Evolutionary conservation across 768 basidiomycete genomes (phyloP).

Genomic region (Mycena sanguinolenta): DNA sequence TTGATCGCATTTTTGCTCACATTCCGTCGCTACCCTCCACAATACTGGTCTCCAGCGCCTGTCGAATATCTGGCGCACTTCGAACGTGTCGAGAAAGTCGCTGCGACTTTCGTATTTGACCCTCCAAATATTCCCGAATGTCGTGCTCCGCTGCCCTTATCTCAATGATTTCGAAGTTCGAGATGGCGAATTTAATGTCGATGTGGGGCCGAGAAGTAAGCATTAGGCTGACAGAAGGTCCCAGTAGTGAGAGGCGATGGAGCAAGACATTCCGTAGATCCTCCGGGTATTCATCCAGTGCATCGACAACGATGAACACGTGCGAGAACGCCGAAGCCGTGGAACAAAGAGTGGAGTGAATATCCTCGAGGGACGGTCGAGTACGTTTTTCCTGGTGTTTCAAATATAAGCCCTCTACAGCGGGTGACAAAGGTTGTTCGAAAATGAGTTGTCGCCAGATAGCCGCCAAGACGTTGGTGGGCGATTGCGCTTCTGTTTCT

Average conservation of each 20-base stretch:
- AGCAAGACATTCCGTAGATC: neutral
- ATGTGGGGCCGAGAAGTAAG: constrained; percentile 16
- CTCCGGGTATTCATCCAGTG: constrained; percentile 19
- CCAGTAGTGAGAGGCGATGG: neutral
- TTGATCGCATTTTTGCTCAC: neutral
- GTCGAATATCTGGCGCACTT: neutral
- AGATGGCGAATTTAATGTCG: neutral
- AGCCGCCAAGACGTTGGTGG: neutral
- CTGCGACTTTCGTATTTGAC: neutral
- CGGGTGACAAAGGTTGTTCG: neutral
- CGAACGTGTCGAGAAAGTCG: neutral
- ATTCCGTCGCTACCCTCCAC: neutral
- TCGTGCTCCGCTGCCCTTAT: constrained; percentile 3
- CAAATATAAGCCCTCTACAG: neutral
- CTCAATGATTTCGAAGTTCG: neutral
- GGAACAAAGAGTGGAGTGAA: neutral
- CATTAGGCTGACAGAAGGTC: neutral
- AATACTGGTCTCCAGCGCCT: neutral
- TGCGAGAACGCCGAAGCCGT: neutral
- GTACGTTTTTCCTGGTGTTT: neutral
- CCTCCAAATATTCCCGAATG: neutral
- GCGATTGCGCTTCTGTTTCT: neutral
- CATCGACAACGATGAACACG: constrained; percentile 16
- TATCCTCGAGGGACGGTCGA: neutral
- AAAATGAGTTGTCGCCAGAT: constrained; percentile 8